Conservation (phyloP, 306 rosid species). For the Albizia julibrissin region DNA sequence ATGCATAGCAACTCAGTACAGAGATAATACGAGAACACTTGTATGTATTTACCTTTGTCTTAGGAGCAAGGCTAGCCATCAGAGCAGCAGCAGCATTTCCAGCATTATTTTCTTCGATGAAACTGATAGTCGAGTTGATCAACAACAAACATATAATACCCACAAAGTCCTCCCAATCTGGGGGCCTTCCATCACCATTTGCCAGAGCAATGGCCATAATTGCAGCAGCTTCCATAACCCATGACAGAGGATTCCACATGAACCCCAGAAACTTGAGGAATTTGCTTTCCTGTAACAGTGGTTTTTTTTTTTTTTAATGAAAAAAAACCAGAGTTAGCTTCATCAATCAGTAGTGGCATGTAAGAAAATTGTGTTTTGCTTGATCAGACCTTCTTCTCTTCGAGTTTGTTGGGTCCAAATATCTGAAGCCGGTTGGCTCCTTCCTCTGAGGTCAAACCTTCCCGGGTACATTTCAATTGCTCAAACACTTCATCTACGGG, state of each 20-base stretch:
- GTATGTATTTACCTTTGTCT: conserved; percentile 64
- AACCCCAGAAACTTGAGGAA: conserved; percentile 95
- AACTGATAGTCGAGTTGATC: conserved; percentile 95
- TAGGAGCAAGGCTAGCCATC: conserved; percentile 99
- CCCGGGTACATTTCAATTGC: conserved; percentile 82
- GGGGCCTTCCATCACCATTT: conserved; percentile 80
- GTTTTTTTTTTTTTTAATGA: too few species aligned
- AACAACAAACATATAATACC: conserved; percentile 81
- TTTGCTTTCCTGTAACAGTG: conserved; percentile 79
- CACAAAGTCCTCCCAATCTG: conserved; percentile 97
- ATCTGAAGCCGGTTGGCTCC: conserved; percentile 83
- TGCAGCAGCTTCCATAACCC: conserved; percentile 99
- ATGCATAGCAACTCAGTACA: too few species aligned
- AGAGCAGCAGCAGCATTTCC: conserved; percentile 99
- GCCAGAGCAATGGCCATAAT: conserved; percentile 97
- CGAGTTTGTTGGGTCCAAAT: conserved; percentile 97
- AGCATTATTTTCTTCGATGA: conserved; percentile 97
- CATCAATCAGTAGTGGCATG: conserved; percentile 15
- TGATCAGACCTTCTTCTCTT: conserved; percentile 80
- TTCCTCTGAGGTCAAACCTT: conserved; percentile 69
- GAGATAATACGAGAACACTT: background rate
- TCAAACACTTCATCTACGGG: conserved; percentile 95
- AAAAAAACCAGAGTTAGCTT: conserved; percentile 6
- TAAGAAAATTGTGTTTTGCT: background rate
- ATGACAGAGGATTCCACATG: conserved; percentile 99